These are phyloP conservation scores for Cicer arietinum DNA, from an alignment of 306 rosid species.

Conservation along the genomic window DNA sequence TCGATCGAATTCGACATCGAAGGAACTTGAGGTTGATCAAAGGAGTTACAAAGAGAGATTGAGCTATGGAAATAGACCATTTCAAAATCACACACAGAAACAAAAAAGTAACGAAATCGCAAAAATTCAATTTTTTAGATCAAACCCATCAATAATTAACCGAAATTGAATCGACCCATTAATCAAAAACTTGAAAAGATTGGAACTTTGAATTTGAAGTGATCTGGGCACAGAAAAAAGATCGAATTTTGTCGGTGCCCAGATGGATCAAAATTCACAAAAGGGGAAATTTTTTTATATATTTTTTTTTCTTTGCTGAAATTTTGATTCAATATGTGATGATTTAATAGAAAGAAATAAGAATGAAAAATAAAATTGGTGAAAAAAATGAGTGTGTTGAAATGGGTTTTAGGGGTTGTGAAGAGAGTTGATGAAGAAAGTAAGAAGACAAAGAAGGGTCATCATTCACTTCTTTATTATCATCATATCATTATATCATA, in stretches of 20 bases:
- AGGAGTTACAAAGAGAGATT: conserved; percentile 93
- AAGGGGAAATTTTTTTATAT: not conserved
- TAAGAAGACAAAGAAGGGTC: conserved; percentile 52
- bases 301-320: no score
- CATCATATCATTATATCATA: conserved; percentile 1
- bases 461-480: conserved; percentile 45
- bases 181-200: conserved; percentile 15
- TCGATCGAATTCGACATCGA: conserved; percentile 67
- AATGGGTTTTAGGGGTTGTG: conserved; percentile 45
- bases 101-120: not conserved
- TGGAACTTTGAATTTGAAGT: conserved; percentile 40
- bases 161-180: conserved; percentile 61
- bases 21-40: conserved; percentile 63
- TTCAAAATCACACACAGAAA: conserved; percentile 50
- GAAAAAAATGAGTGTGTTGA: not conserved
- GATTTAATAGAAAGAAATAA: conserved; percentile 16
- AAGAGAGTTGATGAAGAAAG: conserved; percentile 46
- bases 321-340: conserved; percentile 38
- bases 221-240: conserved; percentile 34
- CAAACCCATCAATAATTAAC: conserved; percentile 45
- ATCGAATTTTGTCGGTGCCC: conserved; percentile 56
- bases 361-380: not conserved
- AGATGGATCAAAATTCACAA: conserved; percentile 39
- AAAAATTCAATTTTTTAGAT: conserved; percentile 42
- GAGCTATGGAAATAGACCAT: conserved; percentile 94